Conservation (phyloP, 1,284 basidiomycete genomes). For the Hymenochaete sp. region DNA sequence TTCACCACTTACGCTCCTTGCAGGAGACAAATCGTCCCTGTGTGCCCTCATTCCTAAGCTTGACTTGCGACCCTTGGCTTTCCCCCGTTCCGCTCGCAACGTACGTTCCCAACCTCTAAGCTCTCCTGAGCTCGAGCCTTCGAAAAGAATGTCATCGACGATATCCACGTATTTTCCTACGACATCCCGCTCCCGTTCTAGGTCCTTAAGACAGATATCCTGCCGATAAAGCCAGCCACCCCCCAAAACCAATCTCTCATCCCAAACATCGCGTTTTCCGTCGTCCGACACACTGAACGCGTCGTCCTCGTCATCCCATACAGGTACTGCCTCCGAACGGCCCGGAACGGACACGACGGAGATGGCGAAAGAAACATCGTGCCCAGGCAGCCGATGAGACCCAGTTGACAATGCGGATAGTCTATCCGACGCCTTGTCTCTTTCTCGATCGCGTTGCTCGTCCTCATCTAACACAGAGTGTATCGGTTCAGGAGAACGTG, state of each 20-base stretch:
- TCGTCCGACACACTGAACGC: conserved; percentile 34
- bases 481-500: conserved; percentile 28
- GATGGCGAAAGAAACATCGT: conserved; percentile 54
- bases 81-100: conserved; percentile 22
- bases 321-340: conserved; percentile 52
- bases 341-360: conserved; percentile 64
- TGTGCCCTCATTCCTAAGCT: conserved; percentile 33
- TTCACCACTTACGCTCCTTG: conserved; percentile 49
- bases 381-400: conserved; percentile 4
- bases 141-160: conserved; percentile 67
- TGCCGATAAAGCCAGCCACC: conserved; percentile 73
- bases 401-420: not conserved
- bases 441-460: conserved; percentile 4
- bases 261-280: conserved; percentile 59
- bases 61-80: conserved; percentile 39
- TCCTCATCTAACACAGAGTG: conserved; percentile 31
- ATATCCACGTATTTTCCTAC: conserved; percentile 58
- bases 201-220: conserved; percentile 46
- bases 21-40: conserved; percentile 44
- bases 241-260: conserved; percentile 65
- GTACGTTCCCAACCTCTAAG: conserved; percentile 44
- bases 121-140: conserved; percentile 37
- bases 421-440: too few species aligned
- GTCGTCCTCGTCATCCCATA: conserved; percentile 72
- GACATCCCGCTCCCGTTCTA: conserved; percentile 47